These are phyloP conservation scores for Penicillium oxalicum DNA, from an alignment of 2,329 filamentous ascomycete genomes.

Conservation along the genomic window DNA sequence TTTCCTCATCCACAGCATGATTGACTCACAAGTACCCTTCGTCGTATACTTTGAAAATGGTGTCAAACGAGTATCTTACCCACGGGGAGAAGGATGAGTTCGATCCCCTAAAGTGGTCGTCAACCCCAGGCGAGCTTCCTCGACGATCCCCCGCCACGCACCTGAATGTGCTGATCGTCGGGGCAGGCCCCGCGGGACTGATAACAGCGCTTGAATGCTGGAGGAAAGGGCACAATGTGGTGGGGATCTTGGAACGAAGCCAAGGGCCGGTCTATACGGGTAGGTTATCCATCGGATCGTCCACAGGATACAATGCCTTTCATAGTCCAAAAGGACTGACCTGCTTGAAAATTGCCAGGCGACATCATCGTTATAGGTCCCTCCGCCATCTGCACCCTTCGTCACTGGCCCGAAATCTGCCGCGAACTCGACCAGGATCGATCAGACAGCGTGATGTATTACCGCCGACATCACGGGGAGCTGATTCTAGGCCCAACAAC, in stretches of 20 bases:
- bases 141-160: conserved; percentile 10
- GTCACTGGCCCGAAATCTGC: conserved; percentile 15
- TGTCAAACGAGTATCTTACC: too few relatives aligned
- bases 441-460: not conserved
- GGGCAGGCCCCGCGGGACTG: conserved; percentile 25
- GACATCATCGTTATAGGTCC: conserved; percentile 18
- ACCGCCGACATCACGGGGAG: not conserved
- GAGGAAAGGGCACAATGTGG: conserved; percentile 23
- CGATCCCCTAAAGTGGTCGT: not conserved
- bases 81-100: not conserved
- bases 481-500: not conserved
- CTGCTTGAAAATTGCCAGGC: conserved; percentile 6
- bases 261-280: not conserved
- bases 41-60: too few relatives aligned
- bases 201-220: conserved; percentile 24
- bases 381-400: conserved; percentile 11
- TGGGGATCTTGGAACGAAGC: conserved; percentile 23
- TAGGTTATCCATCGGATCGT: too few relatives aligned
- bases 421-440: conserved; percentile 9
- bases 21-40: too few relatives aligned
- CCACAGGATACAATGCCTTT: too few relatives aligned
- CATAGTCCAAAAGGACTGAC: too few relatives aligned
- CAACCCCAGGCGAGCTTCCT: conserved; percentile 3
- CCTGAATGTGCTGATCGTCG: conserved; percentile 21
- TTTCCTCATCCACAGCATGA: too few relatives aligned